phyloP scores from a whole-genome alignment of 352 stramenopile species.

The Halophytophthora batemanensis region DNA sequence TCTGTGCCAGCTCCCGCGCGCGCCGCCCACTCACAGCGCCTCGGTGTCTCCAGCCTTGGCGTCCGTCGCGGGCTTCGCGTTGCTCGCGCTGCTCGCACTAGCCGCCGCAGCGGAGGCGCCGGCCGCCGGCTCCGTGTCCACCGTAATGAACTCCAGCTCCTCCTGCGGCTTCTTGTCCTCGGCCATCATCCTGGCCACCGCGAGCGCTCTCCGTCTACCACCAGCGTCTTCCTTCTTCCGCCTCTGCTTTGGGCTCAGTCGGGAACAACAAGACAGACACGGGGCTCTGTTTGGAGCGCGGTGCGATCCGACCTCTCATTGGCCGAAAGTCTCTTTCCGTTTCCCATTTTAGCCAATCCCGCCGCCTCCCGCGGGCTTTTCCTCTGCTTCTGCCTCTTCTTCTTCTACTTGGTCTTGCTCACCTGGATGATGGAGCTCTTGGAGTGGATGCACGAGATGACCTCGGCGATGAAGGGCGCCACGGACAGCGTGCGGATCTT shows the following conservation, averaged over 20 bases:
- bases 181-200: conserved; percentile 38
- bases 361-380: too few relatives aligned
- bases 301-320: conserved; percentile 20
- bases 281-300: neutral
- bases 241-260: neutral
- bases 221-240: neutral
- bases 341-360: conserved; percentile 22
- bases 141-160: conserved; percentile 79
- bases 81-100: conserved; percentile 7
- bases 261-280: neutral
- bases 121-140: conserved; percentile 33
- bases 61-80: conserved; percentile 14
- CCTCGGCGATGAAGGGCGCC: conserved; percentile 83
- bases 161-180: conserved; percentile 64
- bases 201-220: neutral
- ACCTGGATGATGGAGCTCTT: conserved; percentile 86
- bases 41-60: conserved; percentile 43
- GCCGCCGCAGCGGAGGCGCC: conserved; percentile 5
- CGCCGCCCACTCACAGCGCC: conserved; percentile 49
- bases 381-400: neutral
- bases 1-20: neutral
- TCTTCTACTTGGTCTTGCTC: conserved; percentile 70
- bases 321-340: conserved; percentile 14
- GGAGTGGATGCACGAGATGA: conserved; percentile 87
- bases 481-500: conserved; percentile 88